Conservation (phyloP, 129 eudicot genomes). For the Tagetes patula region DNA sequence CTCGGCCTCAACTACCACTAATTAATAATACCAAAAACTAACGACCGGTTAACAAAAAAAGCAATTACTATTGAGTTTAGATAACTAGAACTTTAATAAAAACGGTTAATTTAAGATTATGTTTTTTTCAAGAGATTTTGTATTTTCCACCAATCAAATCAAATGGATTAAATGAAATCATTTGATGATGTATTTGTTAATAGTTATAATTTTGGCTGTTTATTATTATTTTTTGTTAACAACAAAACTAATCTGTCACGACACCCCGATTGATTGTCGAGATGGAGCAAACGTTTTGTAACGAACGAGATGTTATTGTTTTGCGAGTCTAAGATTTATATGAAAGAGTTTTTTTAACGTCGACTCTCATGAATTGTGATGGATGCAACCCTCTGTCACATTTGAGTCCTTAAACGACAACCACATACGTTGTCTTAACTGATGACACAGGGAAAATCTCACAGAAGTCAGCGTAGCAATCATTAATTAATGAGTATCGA, state of each 20-base stretch:
- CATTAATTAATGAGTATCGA: too few species aligned
- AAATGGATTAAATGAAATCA: constrained; percentile 23
- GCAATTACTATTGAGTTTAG: constrained; percentile 1
- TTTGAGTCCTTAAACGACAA: too few species aligned
- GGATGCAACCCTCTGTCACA: too few species aligned
- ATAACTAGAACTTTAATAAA: neutral
- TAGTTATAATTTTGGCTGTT: neutral
- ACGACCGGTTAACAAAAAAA: neutral
- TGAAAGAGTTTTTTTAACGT: too few species aligned
- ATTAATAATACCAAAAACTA: neutral
- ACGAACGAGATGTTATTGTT: neutral
- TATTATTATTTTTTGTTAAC: neutral
- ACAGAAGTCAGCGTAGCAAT: too few species aligned
- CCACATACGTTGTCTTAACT: too few species aligned
- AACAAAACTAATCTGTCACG: neutral
- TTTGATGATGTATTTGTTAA: constrained; percentile 11
- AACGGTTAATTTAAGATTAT: constrained; percentile 14
- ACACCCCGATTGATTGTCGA: neutral
- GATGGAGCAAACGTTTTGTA: neutral
- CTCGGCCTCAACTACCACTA: neutral
- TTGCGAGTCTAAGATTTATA: neutral
- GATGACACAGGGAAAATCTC: too few species aligned
- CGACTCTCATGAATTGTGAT: too few species aligned
- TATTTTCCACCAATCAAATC: constrained; percentile 35
- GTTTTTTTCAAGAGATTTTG: constrained; percentile 1